Percentiles rank a stretch among this genome's conserved stretches.
Evolutionary conservation across 2,329 filamentous ascomycete genomes (phyloP).

Genomic region (Ophiostoma angusticollis): DNA sequence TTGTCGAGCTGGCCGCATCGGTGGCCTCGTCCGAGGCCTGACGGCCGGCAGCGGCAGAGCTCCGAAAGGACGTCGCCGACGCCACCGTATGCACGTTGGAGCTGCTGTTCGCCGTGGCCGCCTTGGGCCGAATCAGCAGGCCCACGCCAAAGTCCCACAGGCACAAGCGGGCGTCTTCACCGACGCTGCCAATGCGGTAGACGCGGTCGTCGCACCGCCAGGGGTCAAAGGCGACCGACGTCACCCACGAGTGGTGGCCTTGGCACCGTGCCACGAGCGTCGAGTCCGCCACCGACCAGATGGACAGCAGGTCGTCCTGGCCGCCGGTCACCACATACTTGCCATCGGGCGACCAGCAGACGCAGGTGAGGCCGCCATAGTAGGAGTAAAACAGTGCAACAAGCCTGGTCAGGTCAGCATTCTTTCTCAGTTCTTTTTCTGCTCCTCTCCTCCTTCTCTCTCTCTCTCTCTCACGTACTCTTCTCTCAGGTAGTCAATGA

Average conservation of each 20-base stretch:
- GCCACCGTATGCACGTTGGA: conserved; percentile 3
- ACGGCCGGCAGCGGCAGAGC: too few relatives aligned
- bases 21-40: conserved; percentile 14
- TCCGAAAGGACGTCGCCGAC: too few relatives aligned
- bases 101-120: conserved; percentile 39
- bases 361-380: conserved; percentile 84
- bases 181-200: conserved; percentile 91
- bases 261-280: conserved; percentile 83
- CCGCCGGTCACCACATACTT: conserved; percentile 92
- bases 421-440: too few relatives aligned
- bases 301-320: conserved; percentile 90
- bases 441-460: too few relatives aligned
- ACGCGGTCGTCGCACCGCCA: conserved; percentile 94
- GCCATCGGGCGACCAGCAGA: conserved; percentile 95
- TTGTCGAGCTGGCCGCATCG: too few relatives aligned
- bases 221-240: conserved; percentile 83
- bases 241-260: conserved; percentile 93
- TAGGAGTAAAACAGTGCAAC: conserved; percentile 80
- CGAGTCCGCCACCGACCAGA: conserved; percentile 80
- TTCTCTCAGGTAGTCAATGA: conserved; percentile 87
- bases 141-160: conserved; percentile 97
- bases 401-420: too few relatives aligned
- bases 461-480: too few relatives aligned
- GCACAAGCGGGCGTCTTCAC: conserved; percentile 79
- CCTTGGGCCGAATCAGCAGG: conserved; percentile 87